These are phyloP conservation scores for Nicotiana tabacum DNA, from an alignment of 257 asterid genomes.

Conservation along the genomic window DNA sequence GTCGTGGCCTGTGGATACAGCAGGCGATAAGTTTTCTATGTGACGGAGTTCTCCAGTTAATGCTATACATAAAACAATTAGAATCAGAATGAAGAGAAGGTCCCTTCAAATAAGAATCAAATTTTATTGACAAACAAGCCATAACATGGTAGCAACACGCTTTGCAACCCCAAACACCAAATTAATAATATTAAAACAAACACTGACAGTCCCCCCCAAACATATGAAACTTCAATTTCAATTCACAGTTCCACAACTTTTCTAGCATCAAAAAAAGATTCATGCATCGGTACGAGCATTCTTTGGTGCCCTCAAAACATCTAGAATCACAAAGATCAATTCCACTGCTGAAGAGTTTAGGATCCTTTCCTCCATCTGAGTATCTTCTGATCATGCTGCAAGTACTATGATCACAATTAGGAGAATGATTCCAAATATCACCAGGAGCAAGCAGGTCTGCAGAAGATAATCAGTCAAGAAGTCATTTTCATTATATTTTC, in stretches of 20 bases:
- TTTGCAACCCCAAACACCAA: neutral
- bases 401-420: constrained; percentile 71
- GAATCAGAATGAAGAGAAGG: neutral
- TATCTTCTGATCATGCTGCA: constrained; percentile 38
- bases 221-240: neutral
- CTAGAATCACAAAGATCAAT: neutral
- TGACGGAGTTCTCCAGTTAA: neutral
- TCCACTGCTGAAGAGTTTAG: neutral
- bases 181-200: neutral
- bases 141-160: neutral
- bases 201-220: neutral
- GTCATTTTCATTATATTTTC: neutral
- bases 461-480: neutral
- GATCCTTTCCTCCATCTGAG: neutral
- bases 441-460: constrained; percentile 85
- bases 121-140: constrained; percentile 2
- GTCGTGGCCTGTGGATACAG: too few species aligned
- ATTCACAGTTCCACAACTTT: neutral
- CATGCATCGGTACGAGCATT: neutral
- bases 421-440: constrained; percentile 72
- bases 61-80: neutral
- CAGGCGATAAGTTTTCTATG: too few species aligned
- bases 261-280: neutral
- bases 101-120: neutral
- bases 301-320: neutral